phyloP scores from a whole-genome alignment of 371 early-diverging fungal species.

The Mortierella sp. region DNA sequence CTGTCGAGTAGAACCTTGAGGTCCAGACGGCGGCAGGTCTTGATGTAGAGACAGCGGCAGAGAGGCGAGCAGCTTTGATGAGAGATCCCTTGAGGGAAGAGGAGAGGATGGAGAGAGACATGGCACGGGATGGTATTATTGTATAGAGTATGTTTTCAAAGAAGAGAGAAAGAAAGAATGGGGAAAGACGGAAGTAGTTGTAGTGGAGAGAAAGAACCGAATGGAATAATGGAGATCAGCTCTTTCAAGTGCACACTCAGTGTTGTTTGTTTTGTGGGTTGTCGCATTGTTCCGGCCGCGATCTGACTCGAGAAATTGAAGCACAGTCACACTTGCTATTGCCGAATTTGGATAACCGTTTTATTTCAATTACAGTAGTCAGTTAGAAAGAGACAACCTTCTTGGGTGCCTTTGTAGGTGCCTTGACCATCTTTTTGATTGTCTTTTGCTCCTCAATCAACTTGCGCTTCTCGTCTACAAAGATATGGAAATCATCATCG shows the following conservation, averaged over 20 bases:
- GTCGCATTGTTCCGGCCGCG: neutral
- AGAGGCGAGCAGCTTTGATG: slow-evolving; percentile 36
- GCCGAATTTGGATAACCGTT: neutral
- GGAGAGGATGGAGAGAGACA: slow-evolving; percentile 48
- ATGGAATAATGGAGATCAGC: slow-evolving; percentile 6
- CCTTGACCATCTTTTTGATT: slow-evolving; percentile 58
- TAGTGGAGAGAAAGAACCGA: neutral
- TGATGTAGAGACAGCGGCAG: slow-evolving; percentile 31
- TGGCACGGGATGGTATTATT: slow-evolving; percentile 8
- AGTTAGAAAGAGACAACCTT: slow-evolving; percentile 57
- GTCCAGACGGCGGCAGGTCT: slow-evolving; percentile 45
- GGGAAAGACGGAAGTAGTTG: neutral
- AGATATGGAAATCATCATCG: slow-evolving; percentile 84
- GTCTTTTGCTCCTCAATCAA: slow-evolving; percentile 57
- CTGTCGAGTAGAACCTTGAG: slow-evolving; percentile 43
- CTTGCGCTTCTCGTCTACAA: slow-evolving; percentile 71
- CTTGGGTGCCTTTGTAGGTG: slow-evolving; percentile 49
- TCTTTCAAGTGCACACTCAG: neutral
- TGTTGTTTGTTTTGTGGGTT: neutral
- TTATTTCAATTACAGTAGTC: neutral
- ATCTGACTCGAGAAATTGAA: neutral
- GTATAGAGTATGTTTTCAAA: neutral
- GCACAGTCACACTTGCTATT: neutral
- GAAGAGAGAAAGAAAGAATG: neutral
- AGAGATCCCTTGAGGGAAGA: slow-evolving; percentile 50